These are phyloP conservation scores for Mortierella sp. DNA, from an alignment of 371 early-diverging fungal species.

Conservation along the genomic window DNA sequence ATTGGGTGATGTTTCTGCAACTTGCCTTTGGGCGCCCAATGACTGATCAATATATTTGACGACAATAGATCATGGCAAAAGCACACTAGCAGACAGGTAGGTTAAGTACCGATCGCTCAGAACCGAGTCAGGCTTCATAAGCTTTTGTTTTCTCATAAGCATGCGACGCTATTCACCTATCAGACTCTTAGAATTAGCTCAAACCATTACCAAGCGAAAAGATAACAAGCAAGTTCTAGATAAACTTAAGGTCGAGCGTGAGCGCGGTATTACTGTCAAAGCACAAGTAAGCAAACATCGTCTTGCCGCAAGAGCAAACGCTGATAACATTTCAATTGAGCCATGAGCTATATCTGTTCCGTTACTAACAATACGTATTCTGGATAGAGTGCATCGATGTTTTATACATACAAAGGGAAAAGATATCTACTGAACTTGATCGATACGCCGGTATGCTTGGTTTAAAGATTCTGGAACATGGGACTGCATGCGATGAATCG, in stretches of 20 bases:
- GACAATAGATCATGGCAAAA: conserved; percentile 89
- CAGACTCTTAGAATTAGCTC: conserved; percentile 84
- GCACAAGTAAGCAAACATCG: conserved; percentile 79
- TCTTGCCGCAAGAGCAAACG: neutral
- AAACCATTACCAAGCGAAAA: conserved; percentile 76
- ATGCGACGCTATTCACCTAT: neutral
- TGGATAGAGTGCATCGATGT: conserved; percentile 87
- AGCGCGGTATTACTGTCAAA: conserved; percentile 97
- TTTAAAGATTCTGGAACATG: neutral
- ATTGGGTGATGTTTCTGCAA: neutral
- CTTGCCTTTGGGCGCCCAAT: neutral
- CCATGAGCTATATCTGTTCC: no score
- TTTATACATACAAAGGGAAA: conserved; percentile 80
- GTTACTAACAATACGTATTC: neutral
- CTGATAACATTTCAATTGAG: neutral
- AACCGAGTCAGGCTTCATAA: neutral
- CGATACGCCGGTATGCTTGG: conserved; percentile 82
- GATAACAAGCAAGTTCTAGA: conserved; percentile 94
- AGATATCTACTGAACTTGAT: conserved; percentile 88
- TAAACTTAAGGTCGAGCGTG: conserved; percentile 94
- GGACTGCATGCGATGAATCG: no score
- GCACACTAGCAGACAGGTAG: conserved; percentile 92
- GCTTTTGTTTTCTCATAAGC: conserved; percentile 4
- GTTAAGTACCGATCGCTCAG: neutral
- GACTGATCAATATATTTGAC: neutral